Percentiles rank a stretch among this genome's conserved stretches.
Evolutionary conservation across 2,329 filamentous ascomycete species (phyloP).

Genomic region (Tolypocladium ophioglossoides): DNA sequence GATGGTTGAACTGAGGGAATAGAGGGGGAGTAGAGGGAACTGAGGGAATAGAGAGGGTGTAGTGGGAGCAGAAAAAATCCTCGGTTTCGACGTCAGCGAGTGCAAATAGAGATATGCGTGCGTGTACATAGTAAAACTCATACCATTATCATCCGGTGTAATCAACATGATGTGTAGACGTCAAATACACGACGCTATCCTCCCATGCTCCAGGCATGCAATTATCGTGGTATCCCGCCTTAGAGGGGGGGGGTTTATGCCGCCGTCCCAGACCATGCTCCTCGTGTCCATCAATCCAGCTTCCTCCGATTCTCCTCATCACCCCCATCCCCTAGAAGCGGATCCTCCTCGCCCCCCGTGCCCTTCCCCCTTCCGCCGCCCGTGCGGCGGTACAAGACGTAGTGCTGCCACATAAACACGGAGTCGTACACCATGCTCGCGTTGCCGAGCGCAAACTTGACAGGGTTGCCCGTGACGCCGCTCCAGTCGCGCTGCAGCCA

Average conservation of each 20-base stretch:
- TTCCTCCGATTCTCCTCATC: not conserved
- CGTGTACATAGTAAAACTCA: no score
- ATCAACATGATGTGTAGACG: not conserved
- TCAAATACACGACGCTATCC: not conserved
- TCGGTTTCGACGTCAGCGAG: no score
- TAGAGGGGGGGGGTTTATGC: no score
- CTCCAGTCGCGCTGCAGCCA: slow-evolving; percentile 80
- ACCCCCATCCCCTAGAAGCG: slow-evolving; percentile 14
- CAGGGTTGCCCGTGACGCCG: slow-evolving; percentile 80
- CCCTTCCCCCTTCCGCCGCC: not conserved
- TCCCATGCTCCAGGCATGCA: not conserved
- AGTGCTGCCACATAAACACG: slow-evolving; percentile 84
- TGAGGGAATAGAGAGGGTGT: no score
- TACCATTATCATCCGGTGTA: not conserved
- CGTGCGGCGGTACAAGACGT: slow-evolving; percentile 53
- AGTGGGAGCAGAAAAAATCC: no score
- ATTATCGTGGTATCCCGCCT: not conserved
- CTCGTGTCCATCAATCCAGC: not conserved
- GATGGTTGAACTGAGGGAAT: not conserved
- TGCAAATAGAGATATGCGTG: no score
- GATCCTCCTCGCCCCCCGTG: slow-evolving; percentile 9
- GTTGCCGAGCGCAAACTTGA: slow-evolving; percentile 80
- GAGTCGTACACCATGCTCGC: slow-evolving; percentile 78
- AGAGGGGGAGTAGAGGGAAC: no score
- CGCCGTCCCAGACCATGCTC: no score